Conservation (phyloP, 2,329 filamentous ascomycete species). For the Arthrinium phaeospermum region DNA sequence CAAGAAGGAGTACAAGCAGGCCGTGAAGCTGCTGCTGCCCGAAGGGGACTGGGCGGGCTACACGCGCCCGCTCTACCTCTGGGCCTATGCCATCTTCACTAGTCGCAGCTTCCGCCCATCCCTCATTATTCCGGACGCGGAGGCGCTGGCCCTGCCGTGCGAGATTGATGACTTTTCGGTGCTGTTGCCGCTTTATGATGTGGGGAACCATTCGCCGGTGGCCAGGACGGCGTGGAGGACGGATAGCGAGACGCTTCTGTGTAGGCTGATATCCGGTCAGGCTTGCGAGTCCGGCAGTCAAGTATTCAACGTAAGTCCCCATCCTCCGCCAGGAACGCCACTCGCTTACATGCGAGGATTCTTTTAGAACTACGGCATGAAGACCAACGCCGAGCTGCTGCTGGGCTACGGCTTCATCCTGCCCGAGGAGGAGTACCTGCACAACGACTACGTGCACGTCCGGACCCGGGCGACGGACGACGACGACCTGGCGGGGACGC, state of each 20-base stretch:
- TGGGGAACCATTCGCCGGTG: constrained; percentile 72
- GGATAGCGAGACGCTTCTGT: constrained; percentile 44
- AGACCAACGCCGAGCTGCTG: constrained; percentile 75
- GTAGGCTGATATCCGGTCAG: constrained; percentile 49
- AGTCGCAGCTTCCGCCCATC: constrained; percentile 69
- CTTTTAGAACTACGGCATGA: constrained; percentile 72
- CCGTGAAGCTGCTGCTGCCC: constrained; percentile 45
- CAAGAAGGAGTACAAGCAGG: constrained; percentile 52
- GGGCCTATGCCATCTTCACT: constrained; percentile 69
- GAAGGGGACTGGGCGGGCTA: constrained; percentile 41
- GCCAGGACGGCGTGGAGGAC: constrained; percentile 62
- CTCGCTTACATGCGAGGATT: not conserved
- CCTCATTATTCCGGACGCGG: constrained; percentile 54
- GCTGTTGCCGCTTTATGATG: constrained; percentile 72
- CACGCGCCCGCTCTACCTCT: constrained; percentile 61
- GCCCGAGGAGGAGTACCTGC: constrained; percentile 51
- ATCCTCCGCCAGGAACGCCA: too few species aligned
- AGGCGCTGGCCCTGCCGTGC: constrained; percentile 42
- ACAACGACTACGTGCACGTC: constrained; percentile 66
- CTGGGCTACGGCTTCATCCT: constrained; percentile 68
- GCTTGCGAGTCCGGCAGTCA: constrained; percentile 58
- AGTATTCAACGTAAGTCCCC: constrained; percentile 47
- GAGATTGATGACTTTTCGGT: constrained; percentile 68
- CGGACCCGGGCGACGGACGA: constrained; percentile 48
- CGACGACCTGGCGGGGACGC: constrained; percentile 36